A percentile compares a stretch with the other conserved stretches of the same genome.
Evolutionary conservation across 306 rosid species (phyloP).

Genomic region (Fragaria vesca): DNA sequence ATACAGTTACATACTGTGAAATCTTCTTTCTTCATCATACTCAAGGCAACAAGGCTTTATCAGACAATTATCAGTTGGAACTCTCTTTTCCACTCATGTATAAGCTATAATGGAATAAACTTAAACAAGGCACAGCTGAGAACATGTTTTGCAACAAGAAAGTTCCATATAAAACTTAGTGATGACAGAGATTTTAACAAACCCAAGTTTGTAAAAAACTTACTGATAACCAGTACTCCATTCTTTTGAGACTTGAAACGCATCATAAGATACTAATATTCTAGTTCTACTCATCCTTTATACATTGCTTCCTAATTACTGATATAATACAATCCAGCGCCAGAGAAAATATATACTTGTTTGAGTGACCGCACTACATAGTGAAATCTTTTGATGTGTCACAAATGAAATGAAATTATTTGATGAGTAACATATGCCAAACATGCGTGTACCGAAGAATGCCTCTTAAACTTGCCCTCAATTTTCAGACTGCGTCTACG

Average conservation of each 20-base stretch:
- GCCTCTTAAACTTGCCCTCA: not conserved
- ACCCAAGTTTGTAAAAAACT: not conserved
- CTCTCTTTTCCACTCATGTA: not conserved
- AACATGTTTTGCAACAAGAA: not conserved
- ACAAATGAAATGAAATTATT: not conserved
- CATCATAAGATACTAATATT: not conserved
- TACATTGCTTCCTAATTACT: not conserved
- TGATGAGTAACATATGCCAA: not conserved
- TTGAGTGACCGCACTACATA: not conserved
- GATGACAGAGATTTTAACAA: not conserved
- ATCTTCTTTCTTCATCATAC: not conserved
- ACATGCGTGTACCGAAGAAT: not conserved
- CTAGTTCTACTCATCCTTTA: not conserved
- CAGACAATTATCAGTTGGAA: not conserved
- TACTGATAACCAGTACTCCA: not conserved
- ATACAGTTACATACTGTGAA: too few relatives aligned
- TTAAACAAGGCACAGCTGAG: not conserved
- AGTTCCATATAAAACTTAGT: not conserved
- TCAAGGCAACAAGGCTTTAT: not conserved
- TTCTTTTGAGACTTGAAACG: not conserved
- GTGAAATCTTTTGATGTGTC: not conserved
- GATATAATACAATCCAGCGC: not conserved
- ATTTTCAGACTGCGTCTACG: not conserved
- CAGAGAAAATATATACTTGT: not conserved
- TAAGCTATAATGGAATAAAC: not conserved